Conservation (phyloP, 805 yeast genomes). For the Candida orba region DNA sequence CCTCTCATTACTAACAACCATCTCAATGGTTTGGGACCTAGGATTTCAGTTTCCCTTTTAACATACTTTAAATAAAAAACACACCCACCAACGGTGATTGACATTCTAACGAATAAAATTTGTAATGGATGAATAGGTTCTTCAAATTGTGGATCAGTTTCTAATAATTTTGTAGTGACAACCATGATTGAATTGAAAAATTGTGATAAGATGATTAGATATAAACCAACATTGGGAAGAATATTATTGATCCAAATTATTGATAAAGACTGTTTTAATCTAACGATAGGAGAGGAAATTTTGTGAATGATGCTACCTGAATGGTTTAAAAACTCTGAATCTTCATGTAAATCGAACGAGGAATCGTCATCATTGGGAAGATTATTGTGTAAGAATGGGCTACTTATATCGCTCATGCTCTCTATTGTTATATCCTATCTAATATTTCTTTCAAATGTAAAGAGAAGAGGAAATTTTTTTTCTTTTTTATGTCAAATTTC, state of each 20-base stretch:
- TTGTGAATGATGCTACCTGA: background rate
- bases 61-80: slow-evolving; percentile 44
- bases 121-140: slow-evolving; percentile 71
- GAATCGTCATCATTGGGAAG: slow-evolving; percentile 8
- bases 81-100: slow-evolving; percentile 57
- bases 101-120: slow-evolving; percentile 71
- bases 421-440: no score
- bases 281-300: slow-evolving; percentile 1
- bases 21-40: slow-evolving; percentile 60
- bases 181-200: slow-evolving; percentile 74
- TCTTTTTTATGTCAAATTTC: background rate
- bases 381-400: slow-evolving; percentile 1
- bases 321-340: background rate
- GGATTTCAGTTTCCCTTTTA: slow-evolving; percentile 52
- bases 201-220: slow-evolving; percentile 54
- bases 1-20: slow-evolving; percentile 56
- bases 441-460: no score
- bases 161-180: slow-evolving; percentile 65
- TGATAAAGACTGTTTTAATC: background rate
- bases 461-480: background rate
- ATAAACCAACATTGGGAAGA: slow-evolving; percentile 39
- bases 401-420: background rate
- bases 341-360: background rate
- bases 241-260: slow-evolving; percentile 4
- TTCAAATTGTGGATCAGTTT: slow-evolving; percentile 51